Conservation (phyloP, 2,329 filamentous ascomycete species). For the Fusarium buxicola region DNA sequence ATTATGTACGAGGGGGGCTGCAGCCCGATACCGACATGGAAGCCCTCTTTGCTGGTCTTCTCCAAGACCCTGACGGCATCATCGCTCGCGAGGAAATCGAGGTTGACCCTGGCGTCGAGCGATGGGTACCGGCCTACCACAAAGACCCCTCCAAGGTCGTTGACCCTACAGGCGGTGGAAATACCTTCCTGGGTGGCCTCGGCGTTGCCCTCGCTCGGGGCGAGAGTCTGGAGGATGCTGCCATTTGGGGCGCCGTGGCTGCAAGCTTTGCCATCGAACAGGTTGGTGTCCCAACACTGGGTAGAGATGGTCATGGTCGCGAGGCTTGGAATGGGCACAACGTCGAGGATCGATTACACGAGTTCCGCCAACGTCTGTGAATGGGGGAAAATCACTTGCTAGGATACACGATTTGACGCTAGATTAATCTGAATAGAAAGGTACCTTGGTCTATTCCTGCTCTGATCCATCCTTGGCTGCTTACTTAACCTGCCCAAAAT, state of each 20-base stretch:
- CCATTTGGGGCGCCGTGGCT: constrained; percentile 81
- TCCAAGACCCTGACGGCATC: constrained; percentile 64
- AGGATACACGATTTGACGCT: constrained; percentile 12
- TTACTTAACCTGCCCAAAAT: constrained; percentile 7
- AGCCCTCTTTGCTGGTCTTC: constrained; percentile 68
- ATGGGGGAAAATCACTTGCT: constrained; percentile 1
- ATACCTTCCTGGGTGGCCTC: constrained; percentile 81
- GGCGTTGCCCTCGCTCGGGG: constrained; percentile 70
- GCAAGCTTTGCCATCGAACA: constrained; percentile 97
- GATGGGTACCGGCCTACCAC: constrained; percentile 86
- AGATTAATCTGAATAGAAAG: constrained; percentile 28
- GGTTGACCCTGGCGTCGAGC: constrained; percentile 72
- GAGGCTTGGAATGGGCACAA: constrained; percentile 72
- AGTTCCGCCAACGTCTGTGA: constrained; percentile 60
- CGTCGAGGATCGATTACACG: constrained; percentile 64
- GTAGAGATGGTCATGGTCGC: constrained; percentile 54
- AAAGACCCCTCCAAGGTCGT: constrained; percentile 67
- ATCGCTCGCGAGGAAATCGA: constrained; percentile 69
- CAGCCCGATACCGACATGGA: constrained; percentile 72
- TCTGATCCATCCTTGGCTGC: constrained; percentile 20
- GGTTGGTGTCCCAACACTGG: constrained; percentile 79
- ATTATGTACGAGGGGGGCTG: constrained; percentile 62
- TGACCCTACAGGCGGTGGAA: constrained; percentile 96
- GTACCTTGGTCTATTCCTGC: constrained; percentile 16
- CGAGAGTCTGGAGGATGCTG: constrained; percentile 73